These are phyloP conservation scores for Xerocomellus intermedius DNA, from an alignment of 768 basidiomycete species.

Conservation along the genomic window DNA sequence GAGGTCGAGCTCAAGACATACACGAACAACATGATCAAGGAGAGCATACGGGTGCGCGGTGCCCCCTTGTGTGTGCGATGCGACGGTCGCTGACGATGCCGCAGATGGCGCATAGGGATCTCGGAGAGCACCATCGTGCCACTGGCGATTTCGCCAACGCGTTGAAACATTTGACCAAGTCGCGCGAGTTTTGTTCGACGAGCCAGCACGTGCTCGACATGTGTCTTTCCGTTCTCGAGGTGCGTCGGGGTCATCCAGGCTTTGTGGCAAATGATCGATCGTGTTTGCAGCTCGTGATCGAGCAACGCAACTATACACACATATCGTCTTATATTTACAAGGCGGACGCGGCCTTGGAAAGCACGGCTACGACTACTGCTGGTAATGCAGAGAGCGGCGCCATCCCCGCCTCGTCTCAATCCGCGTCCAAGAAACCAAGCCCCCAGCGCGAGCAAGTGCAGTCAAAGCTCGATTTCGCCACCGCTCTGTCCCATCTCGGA, in stretches of 20 bases:
- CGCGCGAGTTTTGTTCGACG: constrained; percentile 89
- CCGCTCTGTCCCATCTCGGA: constrained; percentile 72
- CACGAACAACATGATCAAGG: constrained; percentile 96
- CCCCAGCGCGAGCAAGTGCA: constrained; percentile 64
- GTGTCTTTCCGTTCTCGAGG: constrained; percentile 82
- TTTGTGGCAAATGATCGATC: background rate
- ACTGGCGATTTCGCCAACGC: constrained; percentile 70
- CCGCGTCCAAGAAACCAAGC: constrained; percentile 44
- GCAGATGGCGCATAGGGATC: constrained; percentile 89
- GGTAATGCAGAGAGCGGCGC: constrained; percentile 25
- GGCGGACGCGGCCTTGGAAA: constrained; percentile 88
- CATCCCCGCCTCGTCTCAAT: constrained; percentile 6
- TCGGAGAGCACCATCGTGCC: constrained; percentile 75
- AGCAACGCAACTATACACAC: constrained; percentile 83
- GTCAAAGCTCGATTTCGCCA: constrained; percentile 79
- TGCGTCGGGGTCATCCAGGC: constrained; percentile 26
- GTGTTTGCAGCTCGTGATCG: constrained; percentile 65
- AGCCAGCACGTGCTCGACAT: constrained; percentile 92
- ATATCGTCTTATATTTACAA: constrained; percentile 93
- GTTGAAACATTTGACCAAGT: constrained; percentile 84
- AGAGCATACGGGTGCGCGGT: constrained; percentile 82
- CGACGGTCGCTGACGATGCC: background rate
- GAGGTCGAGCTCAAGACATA: constrained; percentile 96
- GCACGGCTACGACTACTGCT: constrained; percentile 39
- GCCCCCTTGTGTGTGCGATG: background rate